phyloP scores from a whole-genome alignment of 106 monocot genomes.

The Dioscorea zingiberensis region DNA sequence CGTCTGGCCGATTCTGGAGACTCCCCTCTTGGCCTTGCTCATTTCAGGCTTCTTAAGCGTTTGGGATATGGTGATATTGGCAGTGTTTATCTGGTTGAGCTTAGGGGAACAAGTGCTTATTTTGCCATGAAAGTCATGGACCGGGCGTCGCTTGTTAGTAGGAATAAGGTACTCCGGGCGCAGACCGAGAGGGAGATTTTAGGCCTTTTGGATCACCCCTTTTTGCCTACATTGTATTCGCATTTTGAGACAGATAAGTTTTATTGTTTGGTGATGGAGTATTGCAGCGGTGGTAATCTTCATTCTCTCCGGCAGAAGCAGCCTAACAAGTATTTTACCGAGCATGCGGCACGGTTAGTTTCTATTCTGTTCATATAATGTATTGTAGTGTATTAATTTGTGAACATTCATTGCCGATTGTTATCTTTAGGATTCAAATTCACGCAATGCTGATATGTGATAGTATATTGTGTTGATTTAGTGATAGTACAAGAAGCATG shows the following conservation, averaged over 20 bases:
- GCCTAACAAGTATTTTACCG: conserved; percentile 34
- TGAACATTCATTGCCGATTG: no score
- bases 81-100: conserved; percentile 44
- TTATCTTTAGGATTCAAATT: no score
- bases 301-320: conserved; percentile 40
- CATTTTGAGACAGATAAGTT: conserved; percentile 21
- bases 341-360: conserved; percentile 33
- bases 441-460: no score
- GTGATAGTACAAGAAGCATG: no score
- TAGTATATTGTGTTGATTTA: no score
- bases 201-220: conserved; percentile 34
- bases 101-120: conserved; percentile 14
- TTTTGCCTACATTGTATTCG: conserved; percentile 29
- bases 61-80: conserved; percentile 48
- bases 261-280: conserved; percentile 23
- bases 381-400: no score
- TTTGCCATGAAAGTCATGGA: conserved; percentile 47
- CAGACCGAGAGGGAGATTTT: conserved; percentile 43
- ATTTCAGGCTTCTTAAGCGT: conserved; percentile 36
- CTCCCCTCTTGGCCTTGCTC: conserved; percentile 20
- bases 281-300: conserved; percentile 23
- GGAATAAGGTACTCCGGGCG: conserved; percentile 36
- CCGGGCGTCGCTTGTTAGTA: conserved; percentile 20
- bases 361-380: not conserved
- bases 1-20: conserved; percentile 16